Conservation (phyloP, 352 stramenopile genomes). For the Elongisporangium prolatum region DNA sequence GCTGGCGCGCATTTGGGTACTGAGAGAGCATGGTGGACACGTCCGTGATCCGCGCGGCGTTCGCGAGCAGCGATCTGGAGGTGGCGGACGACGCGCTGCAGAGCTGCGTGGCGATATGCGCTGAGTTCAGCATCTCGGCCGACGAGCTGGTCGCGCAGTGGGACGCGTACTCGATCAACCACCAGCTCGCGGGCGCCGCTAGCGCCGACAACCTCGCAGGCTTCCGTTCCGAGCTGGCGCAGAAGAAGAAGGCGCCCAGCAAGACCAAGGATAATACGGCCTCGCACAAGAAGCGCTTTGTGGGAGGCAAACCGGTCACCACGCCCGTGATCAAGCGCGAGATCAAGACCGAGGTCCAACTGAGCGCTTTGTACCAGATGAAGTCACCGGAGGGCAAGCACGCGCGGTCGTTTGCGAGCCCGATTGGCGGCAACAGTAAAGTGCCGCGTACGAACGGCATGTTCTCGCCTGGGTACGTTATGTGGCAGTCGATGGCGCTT, state of each 20-base stretch:
- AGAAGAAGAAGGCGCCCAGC: conserved; percentile 39
- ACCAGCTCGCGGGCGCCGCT: conserved; percentile 57
- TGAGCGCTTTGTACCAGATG: conserved; percentile 66
- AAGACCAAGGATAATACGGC: conserved; percentile 30
- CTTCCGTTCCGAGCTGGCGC: conserved; percentile 67
- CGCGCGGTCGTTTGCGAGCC: conserved; percentile 53
- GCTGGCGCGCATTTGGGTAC: not conserved
- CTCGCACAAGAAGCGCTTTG: conserved; percentile 44
- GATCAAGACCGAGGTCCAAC: conserved; percentile 43
- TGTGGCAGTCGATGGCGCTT: not conserved
- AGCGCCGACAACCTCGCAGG: conserved; percentile 52
- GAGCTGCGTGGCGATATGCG: conserved; percentile 64
- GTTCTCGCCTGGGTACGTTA: conserved; percentile 61
- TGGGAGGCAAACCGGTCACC: conserved; percentile 25
- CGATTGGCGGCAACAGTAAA: conserved; percentile 43
- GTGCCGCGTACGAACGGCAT: conserved; percentile 59
- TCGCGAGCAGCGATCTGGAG: conserved; percentile 72
- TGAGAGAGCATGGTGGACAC: conserved; percentile 45
- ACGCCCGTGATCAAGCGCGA: conserved; percentile 73
- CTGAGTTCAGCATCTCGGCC: conserved; percentile 72
- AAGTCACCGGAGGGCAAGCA: conserved; percentile 75
- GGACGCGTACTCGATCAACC: conserved; percentile 86
- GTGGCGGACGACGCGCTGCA: conserved; percentile 57
- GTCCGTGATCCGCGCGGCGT: conserved; percentile 57
- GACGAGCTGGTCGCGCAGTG: conserved; percentile 76